Conservation (phyloP, 192 early-diverging fungal species). For the Haplosporangium gracile region DNA sequence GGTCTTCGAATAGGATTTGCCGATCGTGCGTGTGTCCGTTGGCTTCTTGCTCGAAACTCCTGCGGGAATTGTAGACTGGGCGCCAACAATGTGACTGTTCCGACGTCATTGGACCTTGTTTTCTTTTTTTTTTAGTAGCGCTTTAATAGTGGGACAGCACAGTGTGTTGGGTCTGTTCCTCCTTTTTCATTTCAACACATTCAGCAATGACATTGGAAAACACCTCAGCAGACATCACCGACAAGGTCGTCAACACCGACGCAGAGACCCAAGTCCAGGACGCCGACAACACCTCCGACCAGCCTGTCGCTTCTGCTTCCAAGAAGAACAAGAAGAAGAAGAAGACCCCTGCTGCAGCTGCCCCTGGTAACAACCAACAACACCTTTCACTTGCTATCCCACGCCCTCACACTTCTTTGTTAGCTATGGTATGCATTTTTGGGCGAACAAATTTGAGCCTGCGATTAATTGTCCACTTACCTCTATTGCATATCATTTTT, state of each 20-base stretch:
- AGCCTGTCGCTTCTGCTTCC: slow-evolving; percentile 18
- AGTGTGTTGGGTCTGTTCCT: not conserved
- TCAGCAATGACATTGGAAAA: slow-evolving; percentile 45
- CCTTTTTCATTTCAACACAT: not conserved
- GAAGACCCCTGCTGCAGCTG: slow-evolving; percentile 28
- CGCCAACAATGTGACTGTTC: not conserved
- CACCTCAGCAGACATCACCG: slow-evolving; percentile 25
- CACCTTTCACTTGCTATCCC: not conserved
- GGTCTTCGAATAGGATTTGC: not conserved
- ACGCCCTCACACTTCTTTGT: not conserved
- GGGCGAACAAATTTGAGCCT: not conserved
- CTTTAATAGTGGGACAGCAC: not conserved
- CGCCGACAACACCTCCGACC: not conserved
- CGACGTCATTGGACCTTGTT: not conserved
- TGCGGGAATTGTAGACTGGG: not conserved
- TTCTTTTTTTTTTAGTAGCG: not conserved
- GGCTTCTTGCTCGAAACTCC: not conserved
- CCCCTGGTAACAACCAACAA: not conserved
- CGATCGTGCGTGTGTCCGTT: not conserved
- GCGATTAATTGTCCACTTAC: not conserved
- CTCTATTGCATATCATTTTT: not conserved
- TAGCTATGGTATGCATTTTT: not conserved
- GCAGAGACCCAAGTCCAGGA: slow-evolving; percentile 28
- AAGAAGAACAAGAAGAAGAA: slow-evolving; percentile 72
- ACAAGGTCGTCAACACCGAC: slow-evolving; percentile 15